phyloP scores from a whole-genome alignment of 2,329 filamentous ascomycete species.

The Curvularia hawaiiensis region DNA sequence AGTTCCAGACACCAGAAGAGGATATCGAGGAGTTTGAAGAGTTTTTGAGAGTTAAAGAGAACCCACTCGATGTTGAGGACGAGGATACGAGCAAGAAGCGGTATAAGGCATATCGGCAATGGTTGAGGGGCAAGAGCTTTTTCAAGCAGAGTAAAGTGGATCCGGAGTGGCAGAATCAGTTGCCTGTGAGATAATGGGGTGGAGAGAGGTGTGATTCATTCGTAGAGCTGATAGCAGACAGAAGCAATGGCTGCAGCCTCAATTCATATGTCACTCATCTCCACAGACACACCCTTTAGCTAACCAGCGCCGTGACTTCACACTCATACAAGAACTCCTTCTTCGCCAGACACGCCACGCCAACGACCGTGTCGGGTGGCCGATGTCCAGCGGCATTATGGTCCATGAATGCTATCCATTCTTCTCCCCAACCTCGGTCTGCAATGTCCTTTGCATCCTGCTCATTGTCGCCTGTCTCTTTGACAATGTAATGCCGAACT shows the following conservation, averaged over 20 bases:
- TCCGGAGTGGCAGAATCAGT: constrained; percentile 52
- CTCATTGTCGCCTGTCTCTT: constrained; percentile 35
- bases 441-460: constrained; percentile 31
- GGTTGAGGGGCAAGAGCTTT: constrained; percentile 91
- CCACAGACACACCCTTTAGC: neutral
- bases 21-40: constrained; percentile 76
- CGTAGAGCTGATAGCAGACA: neutral
- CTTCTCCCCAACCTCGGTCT: constrained; percentile 39
- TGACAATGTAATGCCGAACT: constrained; percentile 46
- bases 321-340: constrained; percentile 41
- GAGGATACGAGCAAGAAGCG: constrained; percentile 90
- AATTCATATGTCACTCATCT: neutral
- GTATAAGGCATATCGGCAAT: constrained; percentile 96
- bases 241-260: neutral
- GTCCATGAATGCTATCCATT: constrained; percentile 47
- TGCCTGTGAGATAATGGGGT: constrained; percentile 34
- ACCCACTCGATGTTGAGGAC: constrained; percentile 84
- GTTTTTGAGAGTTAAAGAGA: constrained; percentile 76
- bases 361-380: constrained; percentile 46
- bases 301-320: constrained; percentile 41
- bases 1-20: constrained; percentile 62
- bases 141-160: constrained; percentile 80
- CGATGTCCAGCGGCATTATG: constrained; percentile 38
- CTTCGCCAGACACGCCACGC: constrained; percentile 42
- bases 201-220: no score